Evolutionary conservation across 768 basidiomycete genomes (phyloP).

Genomic region (Sporobolomyces pararoseus): DNA sequence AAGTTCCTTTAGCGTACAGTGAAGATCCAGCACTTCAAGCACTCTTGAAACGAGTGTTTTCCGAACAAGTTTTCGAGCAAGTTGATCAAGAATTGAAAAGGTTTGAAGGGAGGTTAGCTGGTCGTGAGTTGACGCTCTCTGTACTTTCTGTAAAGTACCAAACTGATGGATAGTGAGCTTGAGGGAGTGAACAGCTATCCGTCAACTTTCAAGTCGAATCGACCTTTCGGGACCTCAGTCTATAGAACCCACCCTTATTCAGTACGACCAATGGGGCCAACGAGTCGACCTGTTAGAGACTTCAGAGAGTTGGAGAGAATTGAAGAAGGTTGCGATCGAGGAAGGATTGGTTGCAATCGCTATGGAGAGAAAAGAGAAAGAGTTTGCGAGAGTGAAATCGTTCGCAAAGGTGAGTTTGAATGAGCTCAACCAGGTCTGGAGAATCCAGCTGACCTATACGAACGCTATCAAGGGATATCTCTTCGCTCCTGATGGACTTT

Average conservation of each 20-base stretch:
- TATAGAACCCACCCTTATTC: constrained; percentile 52
- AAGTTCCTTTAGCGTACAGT: constrained; percentile 10
- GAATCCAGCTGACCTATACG: no score
- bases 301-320: constrained; percentile 66
- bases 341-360: constrained; percentile 54
- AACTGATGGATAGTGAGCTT: no score
- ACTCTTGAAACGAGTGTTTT: constrained; percentile 60
- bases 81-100: constrained; percentile 55
- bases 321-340: constrained; percentile 62
- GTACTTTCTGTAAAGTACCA: not conserved
- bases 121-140: constrained; percentile 47
- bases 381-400: constrained; percentile 62
- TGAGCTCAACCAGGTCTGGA: no score
- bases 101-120: constrained; percentile 53
- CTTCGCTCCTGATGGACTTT: constrained; percentile 58
- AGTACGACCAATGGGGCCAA: constrained; percentile 71
- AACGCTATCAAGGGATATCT: constrained; percentile 49
- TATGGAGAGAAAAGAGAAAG: constrained; percentile 51
- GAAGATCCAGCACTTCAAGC: constrained; percentile 62
- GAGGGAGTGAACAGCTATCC: no score
- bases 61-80: constrained; percentile 51
- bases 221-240: constrained; percentile 50
- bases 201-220: not conserved
- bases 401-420: constrained; percentile 60
- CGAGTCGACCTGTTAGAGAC: constrained; percentile 65